These are phyloP conservation scores for Tilletia horrida DNA, from an alignment of 1,284 basidiomycete genomes.

Conservation along the genomic window DNA sequence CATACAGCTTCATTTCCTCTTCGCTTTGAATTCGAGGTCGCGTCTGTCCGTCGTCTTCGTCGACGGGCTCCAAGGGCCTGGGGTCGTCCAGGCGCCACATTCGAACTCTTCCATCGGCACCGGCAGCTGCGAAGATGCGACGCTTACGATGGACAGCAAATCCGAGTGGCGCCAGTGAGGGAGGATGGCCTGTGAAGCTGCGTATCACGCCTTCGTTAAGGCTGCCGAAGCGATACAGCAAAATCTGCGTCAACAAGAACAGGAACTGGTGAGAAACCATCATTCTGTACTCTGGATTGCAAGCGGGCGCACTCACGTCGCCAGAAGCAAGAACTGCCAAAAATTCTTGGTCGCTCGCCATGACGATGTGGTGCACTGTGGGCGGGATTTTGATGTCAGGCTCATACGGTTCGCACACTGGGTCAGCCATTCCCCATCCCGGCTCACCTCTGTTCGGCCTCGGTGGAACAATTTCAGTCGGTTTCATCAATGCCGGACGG, in stretches of 20 bases:
- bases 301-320: background rate
- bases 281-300: too few species aligned
- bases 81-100: background rate
- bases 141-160: slow-evolving; percentile 8
- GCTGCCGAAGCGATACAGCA: slow-evolving; percentile 6
- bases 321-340: background rate
- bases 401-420: too few species aligned
- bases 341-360: slow-evolving; percentile 1
- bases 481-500: too few species aligned
- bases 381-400: too few species aligned
- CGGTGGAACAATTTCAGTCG: too few species aligned
- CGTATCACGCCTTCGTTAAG: slow-evolving; percentile 8
- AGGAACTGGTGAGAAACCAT: background rate
- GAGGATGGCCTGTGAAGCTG: background rate
- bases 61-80: background rate
- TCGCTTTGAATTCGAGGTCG: background rate
- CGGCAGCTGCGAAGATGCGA: slow-evolving; percentile 8
- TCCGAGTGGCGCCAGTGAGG: background rate
- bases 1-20: background rate
- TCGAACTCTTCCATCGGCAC: background rate
- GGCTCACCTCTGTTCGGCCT: too few species aligned
- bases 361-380: background rate
- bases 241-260: background rate
- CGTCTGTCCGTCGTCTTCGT: background rate
- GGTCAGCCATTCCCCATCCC: too few species aligned